Base-by-base conservation (phyloP, 305 asterid species). In the Striga hermonthica region DNA sequence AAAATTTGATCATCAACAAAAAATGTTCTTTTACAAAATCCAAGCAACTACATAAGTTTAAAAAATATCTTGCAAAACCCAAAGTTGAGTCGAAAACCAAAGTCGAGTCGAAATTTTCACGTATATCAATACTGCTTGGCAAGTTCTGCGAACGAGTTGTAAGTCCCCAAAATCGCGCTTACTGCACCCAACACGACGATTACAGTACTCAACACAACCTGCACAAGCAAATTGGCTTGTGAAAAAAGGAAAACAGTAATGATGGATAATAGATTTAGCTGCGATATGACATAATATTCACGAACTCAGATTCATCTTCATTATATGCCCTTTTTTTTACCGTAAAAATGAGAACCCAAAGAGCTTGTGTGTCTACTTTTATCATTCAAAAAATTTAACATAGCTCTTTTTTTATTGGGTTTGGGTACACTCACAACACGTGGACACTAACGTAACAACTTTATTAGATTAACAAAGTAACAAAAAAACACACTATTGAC, bases 131-230 rank as follows among this genome's bases (percentile, higher is more conserved):
- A 83, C 70, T 82, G 35, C 38, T 72, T 40, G 5, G 45, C 66
- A 8, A 86, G 85, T 28, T 73, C 65, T 5, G 52, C 22, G 2
- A 82, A 37, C 10, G 95, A 77, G 10, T 60, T 74, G 75, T 84
- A 82, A 4, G 86, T 82, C 49, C 91, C 95, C 39, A 82, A 8
- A 14, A 36, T 38, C 3, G 83, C 86, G 16, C 89, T 66, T 40
- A 81, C 39, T 3, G 69, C 41, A 38, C 95, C 95, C 64, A 84
- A 38, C 14, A 57, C 82, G n/a, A 81, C 78, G 7, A 87, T 80
- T 12, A 74, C 72, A 34, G 62, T 57, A 62, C 91, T 81, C 76
- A 82, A 9, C 61, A 47, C 73, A 36, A 76, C 56, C 94, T 86
- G 80, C 31, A 9, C 14, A 68, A 6, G 22, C 4, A 44, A 53